Conservation (phyloP, 495 filamentous ascomycete genomes). For the Achaetomiella virescens region DNA sequence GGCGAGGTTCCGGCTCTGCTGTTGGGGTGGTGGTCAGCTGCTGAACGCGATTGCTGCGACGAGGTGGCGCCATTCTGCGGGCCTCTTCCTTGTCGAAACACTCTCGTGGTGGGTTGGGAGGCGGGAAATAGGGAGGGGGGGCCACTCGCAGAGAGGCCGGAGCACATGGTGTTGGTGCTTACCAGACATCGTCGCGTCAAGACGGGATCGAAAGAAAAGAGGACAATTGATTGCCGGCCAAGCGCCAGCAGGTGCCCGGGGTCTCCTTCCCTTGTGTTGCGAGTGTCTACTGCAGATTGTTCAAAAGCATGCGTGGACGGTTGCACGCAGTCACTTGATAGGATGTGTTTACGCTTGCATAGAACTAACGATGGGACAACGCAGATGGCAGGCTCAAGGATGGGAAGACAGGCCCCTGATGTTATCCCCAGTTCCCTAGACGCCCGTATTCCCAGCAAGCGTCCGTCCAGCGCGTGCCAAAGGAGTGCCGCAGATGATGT, state of each 20-base stretch:
- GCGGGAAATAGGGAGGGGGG: neutral
- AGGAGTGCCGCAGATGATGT: neutral
- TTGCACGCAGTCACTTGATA: constrained; percentile 29
- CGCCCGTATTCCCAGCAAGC: constrained; percentile 3
- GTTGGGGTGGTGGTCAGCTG: constrained; percentile 18
- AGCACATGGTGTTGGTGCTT: constrained; percentile 22
- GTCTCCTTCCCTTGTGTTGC: constrained; percentile 5
- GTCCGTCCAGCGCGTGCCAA: neutral
- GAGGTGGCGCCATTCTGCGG: constrained; percentile 2
- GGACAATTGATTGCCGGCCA: constrained; percentile 8
- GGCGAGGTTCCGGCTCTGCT: constrained; percentile 70
- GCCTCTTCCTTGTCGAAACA: too few relatives aligned
- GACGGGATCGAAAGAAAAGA: constrained; percentile 8
- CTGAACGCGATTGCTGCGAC: constrained; percentile 4
- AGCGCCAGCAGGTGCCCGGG: neutral
- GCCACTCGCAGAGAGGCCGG: constrained; percentile 2
- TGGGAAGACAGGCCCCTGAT: constrained; percentile 7
- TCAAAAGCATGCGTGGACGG: constrained; percentile 29
- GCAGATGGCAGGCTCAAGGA: constrained; percentile 6
- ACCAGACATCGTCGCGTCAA: constrained; percentile 30
- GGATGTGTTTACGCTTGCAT: constrained; percentile 26
- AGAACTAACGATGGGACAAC: constrained; percentile 11
- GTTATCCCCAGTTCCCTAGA: constrained; percentile 11
- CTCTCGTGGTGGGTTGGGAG: neutral
- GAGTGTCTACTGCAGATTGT: constrained; percentile 27